phyloP scores from a whole-genome alignment of 2,329 filamentous ascomycete genomes.

The Celoporthe dispersa region DNA sequence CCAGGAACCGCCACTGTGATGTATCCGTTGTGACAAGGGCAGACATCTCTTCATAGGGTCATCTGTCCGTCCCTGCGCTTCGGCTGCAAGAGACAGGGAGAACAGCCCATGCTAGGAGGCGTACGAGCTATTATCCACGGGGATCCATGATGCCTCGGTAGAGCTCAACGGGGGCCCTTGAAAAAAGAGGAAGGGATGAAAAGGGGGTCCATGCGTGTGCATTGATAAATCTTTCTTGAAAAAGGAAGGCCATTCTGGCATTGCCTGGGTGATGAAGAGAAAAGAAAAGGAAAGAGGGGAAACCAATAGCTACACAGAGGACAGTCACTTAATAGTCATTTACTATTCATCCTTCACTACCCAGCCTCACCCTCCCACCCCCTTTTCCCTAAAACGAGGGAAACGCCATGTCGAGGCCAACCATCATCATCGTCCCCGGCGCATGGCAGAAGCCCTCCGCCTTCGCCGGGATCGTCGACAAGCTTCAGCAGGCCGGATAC shows the following conservation, averaged over 20 bases:
- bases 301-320: no score
- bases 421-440: conserved; percentile 40
- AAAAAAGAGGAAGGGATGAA: not conserved
- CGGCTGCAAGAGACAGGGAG: not conserved
- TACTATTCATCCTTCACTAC: no score
- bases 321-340: no score
- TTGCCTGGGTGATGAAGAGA: not conserved
- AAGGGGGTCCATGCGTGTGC: not conserved
- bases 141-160: not conserved
- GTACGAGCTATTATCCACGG: not conserved
- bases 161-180: not conserved
- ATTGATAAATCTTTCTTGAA: not conserved
- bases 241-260: not conserved
- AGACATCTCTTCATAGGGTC: not conserved
- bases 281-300: no score
- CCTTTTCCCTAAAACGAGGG: not conserved
- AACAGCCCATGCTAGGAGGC: not conserved
- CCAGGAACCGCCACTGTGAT: not conserved
- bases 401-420: conserved; percentile 6
- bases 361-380: no score
- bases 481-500: conserved; percentile 36
- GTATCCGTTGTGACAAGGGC: not conserved
- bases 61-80: not conserved
- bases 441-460: conserved; percentile 40
- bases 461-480: conserved; percentile 35